These are phyloP conservation scores for Saitozyma sp. DNA, from an alignment of 768 basidiomycete genomes.

Conservation along the genomic window DNA sequence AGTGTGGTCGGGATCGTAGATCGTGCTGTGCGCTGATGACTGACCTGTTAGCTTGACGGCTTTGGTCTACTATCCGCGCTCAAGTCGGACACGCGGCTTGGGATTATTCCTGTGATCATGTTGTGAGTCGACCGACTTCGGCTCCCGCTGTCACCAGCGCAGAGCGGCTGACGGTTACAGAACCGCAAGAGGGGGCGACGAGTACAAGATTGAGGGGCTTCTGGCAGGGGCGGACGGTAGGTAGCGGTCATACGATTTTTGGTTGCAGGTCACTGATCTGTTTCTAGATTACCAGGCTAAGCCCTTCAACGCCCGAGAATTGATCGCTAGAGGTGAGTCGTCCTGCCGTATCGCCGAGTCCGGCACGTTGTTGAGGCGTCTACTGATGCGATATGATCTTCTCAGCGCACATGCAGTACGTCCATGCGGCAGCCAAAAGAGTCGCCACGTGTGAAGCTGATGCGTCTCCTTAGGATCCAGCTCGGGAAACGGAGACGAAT, in stretches of 20 bases:
- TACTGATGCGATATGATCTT: neutral
- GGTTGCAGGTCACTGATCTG: constrained; percentile 23
- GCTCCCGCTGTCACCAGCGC: neutral
- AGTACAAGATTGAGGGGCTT: constrained; percentile 52
- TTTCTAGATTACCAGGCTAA: constrained; percentile 53
- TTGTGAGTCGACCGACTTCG: constrained; percentile 15
- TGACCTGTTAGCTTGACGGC: constrained; percentile 47
- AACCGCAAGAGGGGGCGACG: constrained; percentile 54
- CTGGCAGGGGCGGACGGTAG: constrained; percentile 53
- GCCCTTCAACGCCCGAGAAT: constrained; percentile 52
- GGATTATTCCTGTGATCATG: constrained; percentile 50
- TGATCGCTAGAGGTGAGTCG: constrained; percentile 51
- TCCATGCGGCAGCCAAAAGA: neutral
- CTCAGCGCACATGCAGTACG: constrained; percentile 17
- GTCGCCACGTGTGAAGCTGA: neutral
- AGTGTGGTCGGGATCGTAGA: too few relatives aligned
- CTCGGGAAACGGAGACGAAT: constrained; percentile 51
- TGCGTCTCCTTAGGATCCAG: constrained; percentile 40
- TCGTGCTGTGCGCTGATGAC: neutral
- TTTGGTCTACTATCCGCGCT: constrained; percentile 47
- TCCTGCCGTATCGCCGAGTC: neutral
- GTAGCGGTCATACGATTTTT: constrained; percentile 4
- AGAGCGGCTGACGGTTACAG: constrained; percentile 9
- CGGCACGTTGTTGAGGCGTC: too few relatives aligned
- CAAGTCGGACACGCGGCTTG: constrained; percentile 27